Conservation (phyloP, 768 basidiomycete species). For the Collybia sordida region DNA sequence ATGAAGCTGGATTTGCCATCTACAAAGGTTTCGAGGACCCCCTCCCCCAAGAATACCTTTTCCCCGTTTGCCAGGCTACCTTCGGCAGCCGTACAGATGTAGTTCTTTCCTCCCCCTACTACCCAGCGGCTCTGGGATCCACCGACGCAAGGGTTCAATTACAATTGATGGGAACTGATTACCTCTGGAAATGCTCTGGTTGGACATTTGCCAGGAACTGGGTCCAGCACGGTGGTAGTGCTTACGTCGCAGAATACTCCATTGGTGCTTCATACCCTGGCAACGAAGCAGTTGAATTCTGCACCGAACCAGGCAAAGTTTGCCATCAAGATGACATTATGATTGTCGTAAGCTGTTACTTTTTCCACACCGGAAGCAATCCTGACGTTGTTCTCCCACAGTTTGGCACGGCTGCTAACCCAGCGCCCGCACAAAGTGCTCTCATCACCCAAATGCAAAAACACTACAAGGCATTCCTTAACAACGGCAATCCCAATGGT, state of each 20-base stretch:
- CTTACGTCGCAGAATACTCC: constrained; percentile 65
- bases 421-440: constrained; percentile 53
- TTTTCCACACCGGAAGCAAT: background rate
- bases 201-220: constrained; percentile 74
- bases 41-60: constrained; percentile 39
- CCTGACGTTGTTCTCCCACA: constrained; percentile 15
- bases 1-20: constrained; percentile 74
- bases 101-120: constrained; percentile 47
- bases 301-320: constrained; percentile 53
- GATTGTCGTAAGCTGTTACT: constrained; percentile 56
- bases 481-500: constrained; percentile 62
- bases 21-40: constrained; percentile 39
- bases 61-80: constrained; percentile 33
- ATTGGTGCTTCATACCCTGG: constrained; percentile 72
- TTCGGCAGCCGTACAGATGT: constrained; percentile 48
- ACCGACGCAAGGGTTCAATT: constrained; percentile 58
- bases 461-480: constrained; percentile 67
- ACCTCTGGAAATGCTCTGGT: constrained; percentile 65
- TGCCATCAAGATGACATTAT: constrained; percentile 86
- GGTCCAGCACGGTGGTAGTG: constrained; percentile 61
- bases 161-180: constrained; percentile 63
- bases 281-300: constrained; percentile 57
- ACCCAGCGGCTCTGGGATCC: constrained; percentile 33
- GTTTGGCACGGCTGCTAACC: constrained; percentile 59
- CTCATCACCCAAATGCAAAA: constrained; percentile 67